phyloP scores from a whole-genome alignment of 768 basidiomycete species.

The Phlebiopsis flavidoalba region DNA sequence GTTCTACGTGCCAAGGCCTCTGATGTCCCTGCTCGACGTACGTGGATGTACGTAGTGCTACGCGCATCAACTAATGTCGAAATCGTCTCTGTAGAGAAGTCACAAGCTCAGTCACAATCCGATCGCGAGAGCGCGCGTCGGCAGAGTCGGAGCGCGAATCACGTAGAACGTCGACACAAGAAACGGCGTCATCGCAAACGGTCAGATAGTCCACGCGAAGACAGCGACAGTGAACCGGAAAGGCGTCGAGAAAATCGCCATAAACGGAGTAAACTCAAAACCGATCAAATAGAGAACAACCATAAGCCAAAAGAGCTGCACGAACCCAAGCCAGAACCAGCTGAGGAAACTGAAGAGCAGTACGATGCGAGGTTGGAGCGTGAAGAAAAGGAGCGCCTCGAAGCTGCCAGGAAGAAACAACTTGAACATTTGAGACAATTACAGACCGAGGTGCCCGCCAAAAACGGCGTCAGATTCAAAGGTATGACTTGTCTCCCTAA shows the following conservation, averaged over 20 bases:
- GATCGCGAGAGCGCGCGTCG: constrained; percentile 8
- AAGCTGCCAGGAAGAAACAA: constrained; percentile 40
- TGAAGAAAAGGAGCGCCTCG: constrained; percentile 58
- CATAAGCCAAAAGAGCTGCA: constrained; percentile 8
- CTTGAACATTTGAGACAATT: constrained; percentile 42
- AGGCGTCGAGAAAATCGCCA: constrained; percentile 20
- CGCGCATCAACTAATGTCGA: background rate
- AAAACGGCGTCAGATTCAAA: constrained; percentile 60
- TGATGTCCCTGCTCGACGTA: constrained; percentile 11
- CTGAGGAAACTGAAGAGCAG: constrained; percentile 63
- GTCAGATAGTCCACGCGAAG: constrained; percentile 9
- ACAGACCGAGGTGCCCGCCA: constrained; percentile 24
- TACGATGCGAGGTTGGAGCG: constrained; percentile 65
- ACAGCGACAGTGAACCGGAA: constrained; percentile 15
- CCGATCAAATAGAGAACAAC: constrained; percentile 8
- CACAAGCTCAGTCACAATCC: background rate
- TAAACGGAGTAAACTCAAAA: constrained; percentile 20
- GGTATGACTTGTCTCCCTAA: constrained; percentile 30
- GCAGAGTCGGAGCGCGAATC: background rate
- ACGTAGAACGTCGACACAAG: background rate
- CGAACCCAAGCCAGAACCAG: constrained; percentile 9
- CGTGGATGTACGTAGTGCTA: background rate
- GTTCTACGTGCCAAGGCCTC: constrained; percentile 49
- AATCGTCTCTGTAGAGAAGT: background rate
- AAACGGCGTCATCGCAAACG: constrained; percentile 14